Percentiles rank a stretch among this genome's conserved stretches.
Evolutionary conservation across 805 yeast species (phyloP).

Genomic region (Lipomyces spencermartinsiae): DNA sequence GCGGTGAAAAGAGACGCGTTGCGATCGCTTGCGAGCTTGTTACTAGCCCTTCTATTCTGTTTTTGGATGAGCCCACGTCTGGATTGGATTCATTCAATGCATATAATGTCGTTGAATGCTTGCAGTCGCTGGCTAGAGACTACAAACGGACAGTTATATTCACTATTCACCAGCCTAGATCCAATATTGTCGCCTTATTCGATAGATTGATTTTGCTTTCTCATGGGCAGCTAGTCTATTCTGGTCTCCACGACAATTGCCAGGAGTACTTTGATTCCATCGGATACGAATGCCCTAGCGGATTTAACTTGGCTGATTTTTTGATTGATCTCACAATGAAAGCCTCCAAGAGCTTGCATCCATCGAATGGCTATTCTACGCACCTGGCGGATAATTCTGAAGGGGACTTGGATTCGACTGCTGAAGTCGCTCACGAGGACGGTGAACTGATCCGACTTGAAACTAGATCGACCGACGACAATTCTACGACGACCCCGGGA

Average conservation of each 20-base stretch:
- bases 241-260: conserved; percentile 81
- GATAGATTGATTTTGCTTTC: conserved; percentile 82
- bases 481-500: neutral
- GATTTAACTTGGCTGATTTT: conserved; percentile 93
- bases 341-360: conserved; percentile 38
- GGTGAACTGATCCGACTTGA: conserved; percentile 29
- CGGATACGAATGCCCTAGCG: conserved; percentile 85
- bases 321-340: conserved; percentile 81
- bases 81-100: conserved; percentile 96
- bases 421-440: conserved; percentile 14
- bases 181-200: conserved; percentile 90
- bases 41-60: conserved; percentile 81
- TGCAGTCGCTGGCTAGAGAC: conserved; percentile 78
- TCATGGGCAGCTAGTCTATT: conserved; percentile 83
- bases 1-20: conserved; percentile 90
- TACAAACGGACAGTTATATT: conserved; percentile 87
- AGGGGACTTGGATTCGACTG: conserved; percentile 9
- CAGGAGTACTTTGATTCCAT: conserved; percentile 73
- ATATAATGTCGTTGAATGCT: conserved; percentile 82
- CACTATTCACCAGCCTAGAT: conserved; percentile 96
- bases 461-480: conserved; percentile 16
- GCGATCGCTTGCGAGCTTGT: conserved; percentile 94
- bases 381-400: neutral
- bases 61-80: conserved; percentile 92
- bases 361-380: conserved; percentile 14